Evolutionary conservation across 192 early-diverging fungal species (phyloP).

Genomic region (Phycomyces blakesleeanus): DNA sequence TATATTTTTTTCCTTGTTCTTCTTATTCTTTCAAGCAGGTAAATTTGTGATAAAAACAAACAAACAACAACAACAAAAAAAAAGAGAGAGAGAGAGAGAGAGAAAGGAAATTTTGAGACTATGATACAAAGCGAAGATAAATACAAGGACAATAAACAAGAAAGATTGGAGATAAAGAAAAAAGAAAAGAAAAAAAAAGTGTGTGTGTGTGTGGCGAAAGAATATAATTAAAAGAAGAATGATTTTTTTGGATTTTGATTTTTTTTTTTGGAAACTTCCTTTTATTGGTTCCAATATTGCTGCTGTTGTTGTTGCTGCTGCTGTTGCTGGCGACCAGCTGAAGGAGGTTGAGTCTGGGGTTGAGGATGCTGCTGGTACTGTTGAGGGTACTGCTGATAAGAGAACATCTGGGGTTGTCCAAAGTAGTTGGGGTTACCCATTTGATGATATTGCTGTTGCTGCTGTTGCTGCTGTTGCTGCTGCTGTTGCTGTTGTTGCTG

Average conservation of each 20-base stretch:
- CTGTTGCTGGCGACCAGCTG: constrained; percentile 33
- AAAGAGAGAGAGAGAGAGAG: constrained; percentile 15
- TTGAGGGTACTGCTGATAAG: constrained; percentile 47
- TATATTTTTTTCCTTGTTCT: neutral
- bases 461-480: constrained; percentile 5
- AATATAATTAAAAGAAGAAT: constrained; percentile 26
- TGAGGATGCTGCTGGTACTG: constrained; percentile 39
- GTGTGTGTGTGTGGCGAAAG: constrained; percentile 26
- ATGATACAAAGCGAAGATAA: constrained; percentile 20
- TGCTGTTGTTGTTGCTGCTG: constrained; percentile 34
- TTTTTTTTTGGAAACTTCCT: neutral
- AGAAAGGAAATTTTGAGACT: constrained; percentile 16
- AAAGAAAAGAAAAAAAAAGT: constrained; percentile 49
- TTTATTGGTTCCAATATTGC: constrained; percentile 41
- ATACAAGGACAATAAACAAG: constrained; percentile 10
- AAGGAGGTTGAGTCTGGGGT: constrained; percentile 30
- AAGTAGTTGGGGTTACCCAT: constrained; percentile 19
- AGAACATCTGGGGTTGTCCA: constrained; percentile 43
- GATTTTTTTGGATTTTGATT: neutral
- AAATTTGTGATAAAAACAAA: too few species aligned
- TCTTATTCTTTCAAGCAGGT: constrained; percentile 12
- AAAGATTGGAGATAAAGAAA: constrained; percentile 43
- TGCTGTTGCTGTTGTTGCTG: too few species aligned
- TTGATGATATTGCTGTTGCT: constrained; percentile 1
- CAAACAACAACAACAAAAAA: constrained; percentile 27